Evolutionary conservation across 768 basidiomycete species (phyloP).

Genomic region (Hebeloma cylindrosporum): DNA sequence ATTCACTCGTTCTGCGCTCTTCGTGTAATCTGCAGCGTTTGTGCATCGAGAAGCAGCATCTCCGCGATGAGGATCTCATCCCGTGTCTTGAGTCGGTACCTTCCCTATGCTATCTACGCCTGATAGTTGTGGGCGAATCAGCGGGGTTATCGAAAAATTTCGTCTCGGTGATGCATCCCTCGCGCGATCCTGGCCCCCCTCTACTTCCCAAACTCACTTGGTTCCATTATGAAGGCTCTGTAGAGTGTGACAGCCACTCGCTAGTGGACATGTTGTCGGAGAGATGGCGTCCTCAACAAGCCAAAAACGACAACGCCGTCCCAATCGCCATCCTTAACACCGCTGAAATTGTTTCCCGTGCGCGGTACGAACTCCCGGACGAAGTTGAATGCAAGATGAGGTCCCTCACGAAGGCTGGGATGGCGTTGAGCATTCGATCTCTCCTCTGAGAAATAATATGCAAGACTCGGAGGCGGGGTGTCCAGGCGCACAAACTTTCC

Average conservation of each 20-base stretch:
- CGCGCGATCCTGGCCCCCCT: slow-evolving; percentile 1
- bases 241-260: slow-evolving; percentile 6
- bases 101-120: slow-evolving; percentile 14
- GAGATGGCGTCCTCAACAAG: slow-evolving; percentile 1
- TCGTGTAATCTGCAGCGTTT: slow-evolving; percentile 16
- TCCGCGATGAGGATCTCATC: slow-evolving; percentile 17
- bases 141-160: slow-evolving; percentile 14
- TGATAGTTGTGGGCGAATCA: slow-evolving; percentile 4
- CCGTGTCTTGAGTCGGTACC: slow-evolving; percentile 14
- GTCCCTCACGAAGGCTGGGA: no score
- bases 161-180: slow-evolving; percentile 9
- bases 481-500: no score
- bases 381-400: no score
- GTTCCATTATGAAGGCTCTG: slow-evolving; percentile 14
- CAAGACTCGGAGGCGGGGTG: no score
- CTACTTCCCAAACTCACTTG: slow-evolving; percentile 13
- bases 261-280: slow-evolving; percentile 6
- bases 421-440: no score
- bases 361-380: background rate
- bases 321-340: background rate
- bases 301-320: background rate
- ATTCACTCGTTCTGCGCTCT: slow-evolving; percentile 17
- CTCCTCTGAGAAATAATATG: no score
- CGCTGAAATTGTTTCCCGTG: background rate
- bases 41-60: slow-evolving; percentile 13